These are phyloP conservation scores for Candida corydali DNA, from an alignment of 805 yeast genomes.

Conservation along the genomic window DNA sequence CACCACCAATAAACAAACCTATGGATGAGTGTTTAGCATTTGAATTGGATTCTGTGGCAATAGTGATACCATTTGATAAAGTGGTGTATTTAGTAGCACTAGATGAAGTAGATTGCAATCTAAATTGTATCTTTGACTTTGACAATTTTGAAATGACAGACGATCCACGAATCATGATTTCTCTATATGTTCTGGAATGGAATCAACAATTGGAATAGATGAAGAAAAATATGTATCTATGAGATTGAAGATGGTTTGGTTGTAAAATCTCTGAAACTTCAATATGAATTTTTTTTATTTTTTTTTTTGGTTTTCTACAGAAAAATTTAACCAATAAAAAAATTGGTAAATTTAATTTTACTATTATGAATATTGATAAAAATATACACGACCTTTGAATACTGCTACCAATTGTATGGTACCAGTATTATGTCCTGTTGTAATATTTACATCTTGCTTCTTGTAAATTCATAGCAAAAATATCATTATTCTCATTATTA, in stretches of 20 bases:
- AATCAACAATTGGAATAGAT: no score
- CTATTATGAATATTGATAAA: no score
- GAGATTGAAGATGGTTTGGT: constrained; percentile 1
- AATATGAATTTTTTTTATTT: no score
- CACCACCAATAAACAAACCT: constrained; percentile 72
- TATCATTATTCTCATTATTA: constrained; percentile 13
- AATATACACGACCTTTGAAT: not conserved
- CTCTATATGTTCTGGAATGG: no score
- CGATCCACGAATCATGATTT: constrained; percentile 41
- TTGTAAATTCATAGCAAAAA: constrained; percentile 18
- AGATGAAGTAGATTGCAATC: constrained; percentile 11
- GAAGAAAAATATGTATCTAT: no score
- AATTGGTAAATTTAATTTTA: constrained; percentile 3
- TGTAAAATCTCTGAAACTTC: constrained; percentile 1
- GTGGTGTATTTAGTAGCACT: constrained; percentile 57
- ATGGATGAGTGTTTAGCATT: constrained; percentile 53
- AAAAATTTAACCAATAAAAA: constrained; percentile 7
- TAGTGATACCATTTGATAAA: constrained; percentile 67
- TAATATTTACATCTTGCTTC: constrained; percentile 14
- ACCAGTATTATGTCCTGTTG: no score
- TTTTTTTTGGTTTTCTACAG: not conserved
- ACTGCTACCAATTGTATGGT: not conserved
- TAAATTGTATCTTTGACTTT: not conserved
- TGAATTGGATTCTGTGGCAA: constrained; percentile 65
- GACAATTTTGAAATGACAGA: constrained; percentile 14